Evolutionary conservation across 1,284 basidiomycete species (phyloP).

Genomic region (Anthracocystis setariae): DNA sequence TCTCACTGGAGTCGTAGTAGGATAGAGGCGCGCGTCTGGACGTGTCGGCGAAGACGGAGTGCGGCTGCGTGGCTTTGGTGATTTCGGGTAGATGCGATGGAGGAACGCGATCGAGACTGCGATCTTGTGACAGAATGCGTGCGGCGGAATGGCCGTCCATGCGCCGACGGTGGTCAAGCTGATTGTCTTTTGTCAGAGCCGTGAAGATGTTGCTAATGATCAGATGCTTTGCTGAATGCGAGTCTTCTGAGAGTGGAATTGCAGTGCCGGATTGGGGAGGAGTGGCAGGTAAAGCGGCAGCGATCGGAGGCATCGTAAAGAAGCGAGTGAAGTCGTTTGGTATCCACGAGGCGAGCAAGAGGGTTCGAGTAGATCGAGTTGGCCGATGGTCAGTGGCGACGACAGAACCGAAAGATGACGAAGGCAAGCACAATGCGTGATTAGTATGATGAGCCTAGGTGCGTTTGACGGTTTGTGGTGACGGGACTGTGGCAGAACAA

Average conservation of each 20-base stretch:
- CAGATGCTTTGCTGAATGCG: neutral
- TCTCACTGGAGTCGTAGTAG: conserved; percentile 39
- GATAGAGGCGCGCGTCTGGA: conserved; percentile 21
- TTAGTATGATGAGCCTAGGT: neutral
- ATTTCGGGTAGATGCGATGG: neutral
- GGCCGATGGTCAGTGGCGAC: neutral
- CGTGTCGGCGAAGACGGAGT: neutral
- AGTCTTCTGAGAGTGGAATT: conserved; percentile 28
- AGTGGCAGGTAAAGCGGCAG: conserved; percentile 18
- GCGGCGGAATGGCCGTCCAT: neutral
- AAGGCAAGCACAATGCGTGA: neutral
- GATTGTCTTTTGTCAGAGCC: neutral
- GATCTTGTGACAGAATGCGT: neutral
- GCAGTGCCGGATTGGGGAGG: conserved; percentile 25
- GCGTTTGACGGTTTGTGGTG: neutral
- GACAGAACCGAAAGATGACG: neutral
- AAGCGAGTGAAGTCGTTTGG: neutral
- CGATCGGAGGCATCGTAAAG: conserved; percentile 1
- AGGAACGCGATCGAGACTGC: neutral
- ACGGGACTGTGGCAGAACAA: neutral
- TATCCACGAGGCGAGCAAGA: neutral
- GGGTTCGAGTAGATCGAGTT: neutral
- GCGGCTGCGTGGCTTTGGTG: neutral
- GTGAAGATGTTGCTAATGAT: neutral
- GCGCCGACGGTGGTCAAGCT: neutral